phyloP scores from a whole-genome alignment of 2,329 filamentous ascomycete species.

The Fusarium veterinarium region DNA sequence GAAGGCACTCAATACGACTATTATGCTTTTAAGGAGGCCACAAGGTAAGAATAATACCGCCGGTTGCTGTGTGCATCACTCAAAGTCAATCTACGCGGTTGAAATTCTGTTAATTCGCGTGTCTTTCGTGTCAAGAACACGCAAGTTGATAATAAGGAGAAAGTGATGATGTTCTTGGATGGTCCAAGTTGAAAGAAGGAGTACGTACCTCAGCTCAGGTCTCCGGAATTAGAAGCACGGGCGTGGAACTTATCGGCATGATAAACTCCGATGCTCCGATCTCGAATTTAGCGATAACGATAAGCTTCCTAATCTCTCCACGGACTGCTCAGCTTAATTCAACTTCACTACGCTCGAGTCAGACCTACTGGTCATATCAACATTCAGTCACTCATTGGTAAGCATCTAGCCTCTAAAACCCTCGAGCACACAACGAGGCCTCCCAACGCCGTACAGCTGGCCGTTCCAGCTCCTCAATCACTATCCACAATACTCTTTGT shows the following conservation, averaged over 20 bases:
- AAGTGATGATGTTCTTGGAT: not conserved
- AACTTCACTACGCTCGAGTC: not conserved
- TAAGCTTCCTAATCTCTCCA: conserved; percentile 11
- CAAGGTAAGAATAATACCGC: not conserved
- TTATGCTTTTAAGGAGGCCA: conserved; percentile 4
- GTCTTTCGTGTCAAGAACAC: not conserved
- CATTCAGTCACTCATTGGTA: not conserved
- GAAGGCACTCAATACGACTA: not conserved
- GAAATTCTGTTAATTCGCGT: no score
- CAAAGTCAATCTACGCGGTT: no score
- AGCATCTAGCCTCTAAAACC: no score
- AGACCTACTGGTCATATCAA: not conserved
- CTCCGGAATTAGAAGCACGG: not conserved
- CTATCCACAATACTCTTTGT: conserved; percentile 5
- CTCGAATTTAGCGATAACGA: conserved; percentile 28
- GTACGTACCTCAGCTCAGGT: not conserved
- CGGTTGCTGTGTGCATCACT: not conserved
- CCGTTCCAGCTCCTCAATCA: conserved; percentile 13
- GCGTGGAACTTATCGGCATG: conserved; percentile 10
- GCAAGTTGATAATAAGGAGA: not conserved
- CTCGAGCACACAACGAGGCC: not conserved
- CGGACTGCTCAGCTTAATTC: not conserved
- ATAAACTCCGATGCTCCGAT: conserved; percentile 32
- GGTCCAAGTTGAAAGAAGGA: not conserved
- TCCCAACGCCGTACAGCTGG: conserved; percentile 4